Percentiles rank a stretch among this genome's conserved stretches.
phyloP scores from a whole-genome alignment of 2,329 filamentous ascomycete genomes.

The Coniochaeta hoffmannii region DNA sequence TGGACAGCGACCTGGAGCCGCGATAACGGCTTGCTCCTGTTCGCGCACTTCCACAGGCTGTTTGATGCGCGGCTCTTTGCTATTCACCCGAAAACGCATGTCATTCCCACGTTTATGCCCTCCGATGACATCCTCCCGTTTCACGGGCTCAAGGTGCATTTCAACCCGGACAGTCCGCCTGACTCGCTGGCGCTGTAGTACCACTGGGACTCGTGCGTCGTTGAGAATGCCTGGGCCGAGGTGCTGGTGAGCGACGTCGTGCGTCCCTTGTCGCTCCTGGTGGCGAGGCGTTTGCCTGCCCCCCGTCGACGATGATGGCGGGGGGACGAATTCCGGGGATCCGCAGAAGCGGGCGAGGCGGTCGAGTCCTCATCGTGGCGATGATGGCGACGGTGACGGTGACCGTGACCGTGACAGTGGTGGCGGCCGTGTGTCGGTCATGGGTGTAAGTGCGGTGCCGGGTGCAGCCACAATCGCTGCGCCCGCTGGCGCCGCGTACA shows the following conservation, averaged over 20 bases:
- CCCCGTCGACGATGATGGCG: too few species aligned
- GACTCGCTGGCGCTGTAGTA: constrained; percentile 9
- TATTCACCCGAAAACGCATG: constrained; percentile 14
- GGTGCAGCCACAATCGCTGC: too few species aligned
- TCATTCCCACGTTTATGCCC: constrained; percentile 13
- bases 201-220: constrained; percentile 15
- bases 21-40: constrained; percentile 11
- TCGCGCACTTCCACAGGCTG: constrained; percentile 12
- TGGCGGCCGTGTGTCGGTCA: too few species aligned
- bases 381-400: too few species aligned
- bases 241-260: background rate
- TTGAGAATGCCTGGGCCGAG: constrained; percentile 12
- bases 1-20: background rate
- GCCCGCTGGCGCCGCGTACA: too few species aligned
- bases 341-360: too few species aligned
- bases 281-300: too few species aligned
- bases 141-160: constrained; percentile 6
- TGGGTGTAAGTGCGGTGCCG: too few species aligned
- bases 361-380: too few species aligned
- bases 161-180: constrained; percentile 3
- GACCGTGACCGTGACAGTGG: too few species aligned
- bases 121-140: constrained; percentile 9
- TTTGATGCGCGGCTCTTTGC: constrained; percentile 15
- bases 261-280: too few species aligned
- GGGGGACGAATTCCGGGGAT: too few species aligned